phyloP scores from a whole-genome alignment of 2,329 filamentous ascomycete genomes.

The Fusarium lateritium region DNA sequence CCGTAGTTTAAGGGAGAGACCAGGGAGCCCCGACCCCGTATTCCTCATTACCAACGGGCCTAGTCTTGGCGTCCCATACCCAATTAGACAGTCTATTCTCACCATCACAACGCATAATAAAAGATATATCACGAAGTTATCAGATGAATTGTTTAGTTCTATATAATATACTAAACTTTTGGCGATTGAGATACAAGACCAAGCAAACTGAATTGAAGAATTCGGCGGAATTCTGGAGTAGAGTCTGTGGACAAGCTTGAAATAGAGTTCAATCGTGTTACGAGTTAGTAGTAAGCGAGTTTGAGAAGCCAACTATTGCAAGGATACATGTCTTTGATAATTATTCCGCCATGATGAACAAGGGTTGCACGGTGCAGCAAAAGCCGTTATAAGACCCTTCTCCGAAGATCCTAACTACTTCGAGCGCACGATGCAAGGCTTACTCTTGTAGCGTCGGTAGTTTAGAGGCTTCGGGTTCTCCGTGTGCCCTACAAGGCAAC shows the following conservation, averaged over 20 bases:
- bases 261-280: constrained; percentile 37
- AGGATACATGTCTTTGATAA: constrained; percentile 9
- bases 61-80: constrained; percentile 7
- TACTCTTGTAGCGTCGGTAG: background rate
- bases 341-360: constrained; percentile 10
- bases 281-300: constrained; percentile 31
- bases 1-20: constrained; percentile 19
- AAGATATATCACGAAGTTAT: no score
- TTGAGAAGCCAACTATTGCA: constrained; percentile 21
- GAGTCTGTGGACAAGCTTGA: background rate
- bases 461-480: background rate
- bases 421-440: background rate
- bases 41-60: background rate
- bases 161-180: background rate
- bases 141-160: background rate
- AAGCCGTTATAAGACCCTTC: constrained; percentile 3
- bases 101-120: no score
- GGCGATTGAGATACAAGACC: background rate
- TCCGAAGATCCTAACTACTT: constrained; percentile 14
- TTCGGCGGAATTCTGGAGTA: background rate
- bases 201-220: background rate
- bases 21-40: constrained; percentile 19
- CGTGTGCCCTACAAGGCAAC: constrained; percentile 6
- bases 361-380: constrained; percentile 6
- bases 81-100: no score